phyloP scores from a whole-genome alignment of 2,329 filamentous ascomycete species.

The Claviceps pazoutovae region DNA sequence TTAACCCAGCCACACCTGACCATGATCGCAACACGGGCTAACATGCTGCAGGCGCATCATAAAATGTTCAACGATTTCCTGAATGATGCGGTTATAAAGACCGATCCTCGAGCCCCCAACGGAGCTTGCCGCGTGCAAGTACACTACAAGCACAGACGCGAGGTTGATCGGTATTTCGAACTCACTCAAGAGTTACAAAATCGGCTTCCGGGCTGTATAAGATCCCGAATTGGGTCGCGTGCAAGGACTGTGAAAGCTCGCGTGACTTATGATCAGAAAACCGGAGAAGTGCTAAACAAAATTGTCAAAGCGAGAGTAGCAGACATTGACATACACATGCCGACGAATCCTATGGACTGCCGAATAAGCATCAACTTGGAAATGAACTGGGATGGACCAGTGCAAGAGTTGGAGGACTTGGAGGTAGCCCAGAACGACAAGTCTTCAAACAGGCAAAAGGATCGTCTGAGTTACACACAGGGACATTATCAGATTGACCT shows the following conservation, averaged over 20 bases:
- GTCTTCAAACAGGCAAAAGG: conserved; percentile 60
- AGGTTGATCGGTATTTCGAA: conserved; percentile 74
- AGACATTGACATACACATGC: conserved; percentile 79
- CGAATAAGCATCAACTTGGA: conserved; percentile 91
- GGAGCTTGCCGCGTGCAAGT: conserved; percentile 44
- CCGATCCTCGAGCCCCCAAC: conserved; percentile 38
- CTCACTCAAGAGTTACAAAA: conserved; percentile 46
- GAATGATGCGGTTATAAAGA: conserved; percentile 51
- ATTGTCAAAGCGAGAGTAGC: conserved; percentile 86
- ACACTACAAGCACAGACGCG: conserved; percentile 67
- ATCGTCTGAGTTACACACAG: conserved; percentile 83
- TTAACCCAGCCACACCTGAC: background rate
- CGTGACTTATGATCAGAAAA: conserved; percentile 64
- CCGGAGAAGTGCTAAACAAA: conserved; percentile 54
- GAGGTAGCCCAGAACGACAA: conserved; percentile 23
- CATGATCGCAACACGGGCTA: conserved; percentile 6
- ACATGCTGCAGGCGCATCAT: conserved; percentile 52
- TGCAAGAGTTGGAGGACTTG: conserved; percentile 37
- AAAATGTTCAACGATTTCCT: conserved; percentile 71
- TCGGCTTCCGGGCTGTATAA: conserved; percentile 50
- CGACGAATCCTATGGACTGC: conserved; percentile 67
- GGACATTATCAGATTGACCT: conserved; percentile 81
- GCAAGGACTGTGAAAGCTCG: conserved; percentile 35
- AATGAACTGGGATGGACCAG: conserved; percentile 66
- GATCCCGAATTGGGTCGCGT: conserved; percentile 39